These are phyloP conservation scores for Trichocladium uniseriatum DNA, from an alignment of 495 filamentous ascomycete genomes.

Conservation along the genomic window DNA sequence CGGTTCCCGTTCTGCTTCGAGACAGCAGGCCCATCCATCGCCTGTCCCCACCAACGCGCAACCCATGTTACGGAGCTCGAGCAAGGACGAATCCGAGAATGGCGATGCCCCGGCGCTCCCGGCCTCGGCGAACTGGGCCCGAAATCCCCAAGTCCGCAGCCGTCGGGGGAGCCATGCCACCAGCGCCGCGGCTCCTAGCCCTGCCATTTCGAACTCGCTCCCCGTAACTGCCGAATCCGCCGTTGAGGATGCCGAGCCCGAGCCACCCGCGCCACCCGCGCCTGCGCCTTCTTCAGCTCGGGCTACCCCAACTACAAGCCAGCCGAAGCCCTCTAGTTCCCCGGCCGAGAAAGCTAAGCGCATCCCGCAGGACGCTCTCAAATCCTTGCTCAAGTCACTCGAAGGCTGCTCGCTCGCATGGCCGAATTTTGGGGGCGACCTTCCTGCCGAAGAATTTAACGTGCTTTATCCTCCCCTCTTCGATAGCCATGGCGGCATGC, in stretches of 20 bases:
- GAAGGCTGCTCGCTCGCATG: slow-evolving; percentile 22
- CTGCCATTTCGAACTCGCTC: slow-evolving; percentile 55
- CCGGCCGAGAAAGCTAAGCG: slow-evolving; percentile 10
- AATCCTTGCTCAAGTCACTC: slow-evolving; percentile 28
- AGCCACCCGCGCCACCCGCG: not conserved
- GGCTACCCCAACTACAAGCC: not conserved
- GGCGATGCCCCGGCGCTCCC: slow-evolving; percentile 80
- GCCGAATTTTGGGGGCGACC: slow-evolving; percentile 18
- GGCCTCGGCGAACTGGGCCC: slow-evolving; percentile 89
- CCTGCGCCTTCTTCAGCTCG: slow-evolving; percentile 7
- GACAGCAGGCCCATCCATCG: slow-evolving; percentile 44
- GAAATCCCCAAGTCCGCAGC: slow-evolving; percentile 60
- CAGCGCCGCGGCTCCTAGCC: slow-evolving; percentile 72
- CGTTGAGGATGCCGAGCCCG: slow-evolving; percentile 15
- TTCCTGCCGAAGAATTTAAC: slow-evolving; percentile 21
- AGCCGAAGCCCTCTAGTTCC: slow-evolving; percentile 1
- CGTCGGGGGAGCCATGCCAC: slow-evolving; percentile 67
- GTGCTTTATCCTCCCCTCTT: slow-evolving; percentile 61
- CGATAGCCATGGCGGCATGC: slow-evolving; percentile 65
- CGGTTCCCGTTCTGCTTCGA: slow-evolving; percentile 40
- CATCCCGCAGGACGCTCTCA: slow-evolving; percentile 16
- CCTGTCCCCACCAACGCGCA: slow-evolving; percentile 51
- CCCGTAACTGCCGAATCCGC: slow-evolving; percentile 41
- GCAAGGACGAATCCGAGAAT: slow-evolving; percentile 64
- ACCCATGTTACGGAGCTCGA: slow-evolving; percentile 61